A percentile compares a stretch with the other conserved stretches of the same genome.
Evolutionary conservation across 176 grass and related monocot genomes (phyloP).

Genomic region (Rhynchospora pubera): DNA sequence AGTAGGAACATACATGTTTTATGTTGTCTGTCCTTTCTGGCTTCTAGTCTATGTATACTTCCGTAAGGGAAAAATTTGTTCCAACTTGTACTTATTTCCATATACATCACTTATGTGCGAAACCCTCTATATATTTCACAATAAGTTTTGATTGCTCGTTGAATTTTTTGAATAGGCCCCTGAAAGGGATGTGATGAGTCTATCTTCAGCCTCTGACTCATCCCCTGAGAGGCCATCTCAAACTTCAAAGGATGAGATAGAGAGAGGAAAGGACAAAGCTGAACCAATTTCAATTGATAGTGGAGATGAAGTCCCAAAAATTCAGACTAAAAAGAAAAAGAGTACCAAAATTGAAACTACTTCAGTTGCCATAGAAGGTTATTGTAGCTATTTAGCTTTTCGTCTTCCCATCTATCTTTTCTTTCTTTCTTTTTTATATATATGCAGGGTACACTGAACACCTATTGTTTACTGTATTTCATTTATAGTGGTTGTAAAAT

Average conservation of each 20-base stretch:
- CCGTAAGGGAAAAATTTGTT: not conserved
- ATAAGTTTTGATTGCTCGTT: not conserved
- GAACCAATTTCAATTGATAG: slow-evolving; percentile 21
- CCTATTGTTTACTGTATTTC: not conserved
- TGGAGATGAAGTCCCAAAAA: slow-evolving; percentile 28
- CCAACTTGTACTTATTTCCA: not conserved
- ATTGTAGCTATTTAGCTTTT: not conserved
- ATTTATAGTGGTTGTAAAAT: slow-evolving; percentile 8
- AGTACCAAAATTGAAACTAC: slow-evolving; percentile 20
- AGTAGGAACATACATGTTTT: not conserved
- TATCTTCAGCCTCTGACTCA: slow-evolving; percentile 58
- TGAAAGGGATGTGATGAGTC: slow-evolving; percentile 31
- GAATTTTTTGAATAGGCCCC: slow-evolving; percentile 38
- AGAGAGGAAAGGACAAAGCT: slow-evolving; percentile 9
- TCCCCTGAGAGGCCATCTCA: slow-evolving; percentile 38
- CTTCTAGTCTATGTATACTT: not conserved
- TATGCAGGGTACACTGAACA: not conserved
- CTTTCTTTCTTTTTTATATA: not conserved
- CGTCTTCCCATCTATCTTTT: not conserved
- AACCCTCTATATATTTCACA: not conserved
- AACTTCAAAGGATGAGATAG: slow-evolving; percentile 18
- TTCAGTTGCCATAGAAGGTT: slow-evolving; percentile 36
- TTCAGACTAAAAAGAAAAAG: slow-evolving; percentile 21
- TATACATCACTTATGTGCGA: not conserved
- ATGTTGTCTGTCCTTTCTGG: not conserved